phyloP scores from a whole-genome alignment of 2,329 filamentous ascomycete genomes.

The Microcyclospora tardicrescens region DNA sequence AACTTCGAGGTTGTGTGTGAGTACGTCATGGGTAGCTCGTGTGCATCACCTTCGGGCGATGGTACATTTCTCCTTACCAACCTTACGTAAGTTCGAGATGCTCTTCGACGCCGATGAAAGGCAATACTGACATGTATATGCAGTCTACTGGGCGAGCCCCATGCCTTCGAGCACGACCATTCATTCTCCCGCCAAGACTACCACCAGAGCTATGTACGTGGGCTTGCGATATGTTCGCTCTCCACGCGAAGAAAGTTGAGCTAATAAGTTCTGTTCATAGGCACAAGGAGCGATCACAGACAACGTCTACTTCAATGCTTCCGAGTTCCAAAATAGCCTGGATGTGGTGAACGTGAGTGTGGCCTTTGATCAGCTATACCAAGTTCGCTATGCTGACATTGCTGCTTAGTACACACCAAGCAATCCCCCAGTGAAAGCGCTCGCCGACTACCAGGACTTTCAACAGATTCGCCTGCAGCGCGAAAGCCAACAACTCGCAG shows the following conservation, averaged over 20 bases:
- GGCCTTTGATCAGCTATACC: background rate
- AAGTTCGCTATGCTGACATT: background rate
- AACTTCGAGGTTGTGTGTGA: conserved; percentile 1
- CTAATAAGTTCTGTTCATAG: too few species aligned
- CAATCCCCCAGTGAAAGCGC: conserved; percentile 1
- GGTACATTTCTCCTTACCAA: conserved; percentile 3
- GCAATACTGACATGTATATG: too few species aligned
- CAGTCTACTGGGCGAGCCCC: conserved; percentile 1
- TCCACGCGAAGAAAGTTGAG: too few species aligned
- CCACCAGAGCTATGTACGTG: conserved; percentile 3
- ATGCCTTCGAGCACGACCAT: conserved; percentile 44
- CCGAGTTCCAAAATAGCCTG: conserved; percentile 4
- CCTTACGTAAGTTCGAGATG: too few species aligned
- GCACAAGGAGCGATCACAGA: background rate
- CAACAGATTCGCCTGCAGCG: conserved; percentile 5
- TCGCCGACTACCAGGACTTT: conserved; percentile 5
- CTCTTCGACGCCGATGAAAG: too few species aligned
- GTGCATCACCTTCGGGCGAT: background rate
- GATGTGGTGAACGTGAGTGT: conserved; percentile 2
- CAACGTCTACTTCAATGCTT: conserved; percentile 5
- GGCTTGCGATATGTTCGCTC: too few species aligned
- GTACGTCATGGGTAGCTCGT: background rate
- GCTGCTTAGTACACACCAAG: conserved; percentile 1
- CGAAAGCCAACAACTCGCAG: conserved; percentile 1
- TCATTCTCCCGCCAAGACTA: conserved; percentile 37